Conservation (phyloP, 108 stramenopile species). For the Skeletonema tropicum region DNA sequence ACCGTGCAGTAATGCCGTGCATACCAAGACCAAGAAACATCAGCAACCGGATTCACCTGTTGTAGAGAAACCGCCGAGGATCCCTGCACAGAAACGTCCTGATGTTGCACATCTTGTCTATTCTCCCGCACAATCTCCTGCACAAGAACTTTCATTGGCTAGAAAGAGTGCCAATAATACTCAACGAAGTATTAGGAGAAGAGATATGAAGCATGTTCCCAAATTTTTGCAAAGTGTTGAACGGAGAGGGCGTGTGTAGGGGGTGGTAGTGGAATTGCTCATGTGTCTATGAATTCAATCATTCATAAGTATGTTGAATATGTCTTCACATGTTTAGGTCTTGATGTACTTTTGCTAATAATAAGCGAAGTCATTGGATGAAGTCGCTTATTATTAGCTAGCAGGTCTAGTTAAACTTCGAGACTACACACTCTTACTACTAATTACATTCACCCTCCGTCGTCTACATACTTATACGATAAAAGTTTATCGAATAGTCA, state of each 20-base stretch:
- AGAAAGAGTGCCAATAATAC: neutral
- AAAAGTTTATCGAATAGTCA: neutral
- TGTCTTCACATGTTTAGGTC: neutral
- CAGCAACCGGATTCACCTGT: neutral
- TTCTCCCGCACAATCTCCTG: neutral
- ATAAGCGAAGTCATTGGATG: too few species aligned
- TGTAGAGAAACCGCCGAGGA: neutral
- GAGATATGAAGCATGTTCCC: neutral
- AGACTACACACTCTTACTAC: neutral
- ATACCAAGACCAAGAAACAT: neutral
- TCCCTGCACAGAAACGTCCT: neutral
- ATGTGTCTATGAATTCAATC: neutral
- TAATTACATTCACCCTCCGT: neutral
- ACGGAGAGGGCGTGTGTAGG: neutral
- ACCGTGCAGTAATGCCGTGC: neutral
- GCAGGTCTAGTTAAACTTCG: neutral
- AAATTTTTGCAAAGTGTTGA: neutral
- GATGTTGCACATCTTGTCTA: neutral
- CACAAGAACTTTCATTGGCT: neutral
- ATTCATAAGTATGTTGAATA: neutral
- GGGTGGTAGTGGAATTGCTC: neutral
- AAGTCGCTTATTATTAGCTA: too few species aligned
- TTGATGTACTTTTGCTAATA: too few species aligned
- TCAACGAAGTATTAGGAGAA: neutral
- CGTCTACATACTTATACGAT: neutral